phyloP scores from a whole-genome alignment of 768 basidiomycete genomes.

The Tricholomella constricta region DNA sequence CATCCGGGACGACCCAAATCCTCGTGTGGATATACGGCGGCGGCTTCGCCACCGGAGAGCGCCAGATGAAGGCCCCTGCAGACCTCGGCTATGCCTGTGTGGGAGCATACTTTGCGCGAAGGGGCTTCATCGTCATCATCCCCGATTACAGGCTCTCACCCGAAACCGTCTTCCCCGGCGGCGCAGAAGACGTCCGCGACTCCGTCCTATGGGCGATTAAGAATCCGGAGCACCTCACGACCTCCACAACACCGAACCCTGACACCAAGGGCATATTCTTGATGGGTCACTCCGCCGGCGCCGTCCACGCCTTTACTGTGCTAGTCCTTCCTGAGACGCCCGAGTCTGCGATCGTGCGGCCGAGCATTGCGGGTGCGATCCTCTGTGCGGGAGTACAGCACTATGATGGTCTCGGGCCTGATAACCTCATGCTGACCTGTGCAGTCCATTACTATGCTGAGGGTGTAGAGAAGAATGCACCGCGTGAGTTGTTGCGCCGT shows the following conservation, averaged over 20 bases:
- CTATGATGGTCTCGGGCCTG: conserved; percentile 26
- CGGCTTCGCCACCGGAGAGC: conserved; percentile 54
- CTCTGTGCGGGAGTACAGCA: conserved; percentile 49
- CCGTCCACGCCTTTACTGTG: conserved; percentile 47
- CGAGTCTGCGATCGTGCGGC: conserved; percentile 27
- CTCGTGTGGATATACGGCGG: conserved; percentile 72
- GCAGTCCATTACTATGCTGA: conserved; percentile 44
- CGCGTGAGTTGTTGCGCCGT: conserved; percentile 40
- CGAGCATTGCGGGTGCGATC: conserved; percentile 46
- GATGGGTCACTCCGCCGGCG: conserved; percentile 67
- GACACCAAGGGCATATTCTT: conserved; percentile 48
- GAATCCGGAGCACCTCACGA: conserved; percentile 33
- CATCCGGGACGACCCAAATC: conserved; percentile 42
- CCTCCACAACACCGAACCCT: conserved; percentile 32
- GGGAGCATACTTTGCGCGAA: conserved; percentile 61
- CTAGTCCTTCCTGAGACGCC: conserved; percentile 39
- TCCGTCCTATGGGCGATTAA: conserved; percentile 55
- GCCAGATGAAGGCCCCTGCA: conserved; percentile 46
- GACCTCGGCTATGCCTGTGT: conserved; percentile 58
- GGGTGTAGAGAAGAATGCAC: conserved; percentile 36
- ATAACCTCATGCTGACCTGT: conserved; percentile 27
- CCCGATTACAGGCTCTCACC: conserved; percentile 71
- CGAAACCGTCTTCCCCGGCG: conserved; percentile 53
- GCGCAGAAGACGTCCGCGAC: conserved; percentile 59
- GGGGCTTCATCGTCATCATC: conserved; percentile 63